These are phyloP conservation scores for Boletus edulis DNA, from an alignment of 768 basidiomycete genomes.

Conservation along the genomic window DNA sequence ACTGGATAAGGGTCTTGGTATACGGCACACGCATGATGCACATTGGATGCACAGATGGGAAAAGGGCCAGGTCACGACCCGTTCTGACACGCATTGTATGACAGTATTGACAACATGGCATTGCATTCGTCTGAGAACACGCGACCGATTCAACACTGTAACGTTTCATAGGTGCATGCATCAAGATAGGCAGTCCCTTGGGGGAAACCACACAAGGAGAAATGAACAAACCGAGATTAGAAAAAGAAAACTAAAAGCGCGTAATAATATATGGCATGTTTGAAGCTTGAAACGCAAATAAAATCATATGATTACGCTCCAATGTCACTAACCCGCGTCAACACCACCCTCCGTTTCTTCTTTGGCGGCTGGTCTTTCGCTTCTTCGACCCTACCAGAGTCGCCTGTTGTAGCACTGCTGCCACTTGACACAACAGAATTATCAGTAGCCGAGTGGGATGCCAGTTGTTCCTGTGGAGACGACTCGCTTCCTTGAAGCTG, in stretches of 20 bases:
- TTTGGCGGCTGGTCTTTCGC: constrained; percentile 60
- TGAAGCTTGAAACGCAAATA: constrained; percentile 4
- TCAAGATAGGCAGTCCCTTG: constrained; percentile 7
- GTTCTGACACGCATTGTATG: constrained; percentile 8
- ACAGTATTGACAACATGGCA: constrained; percentile 14
- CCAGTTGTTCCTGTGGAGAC: constrained; percentile 15
- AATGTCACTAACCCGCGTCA: constrained; percentile 67
- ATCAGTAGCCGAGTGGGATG: constrained; percentile 31
- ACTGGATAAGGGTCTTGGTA: constrained; percentile 43
- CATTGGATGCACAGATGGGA: constrained; percentile 2
- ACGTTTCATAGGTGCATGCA: not conserved
- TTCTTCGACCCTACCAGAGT: constrained; percentile 14
- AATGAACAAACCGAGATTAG: constrained; percentile 12
- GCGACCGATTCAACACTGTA: constrained; percentile 13
- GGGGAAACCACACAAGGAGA: not conserved
- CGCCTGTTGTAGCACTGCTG: constrained; percentile 11
- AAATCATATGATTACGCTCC: constrained; percentile 18
- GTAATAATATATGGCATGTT: constrained; percentile 14
- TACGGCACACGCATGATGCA: not conserved
- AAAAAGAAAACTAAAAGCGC: constrained; percentile 12
- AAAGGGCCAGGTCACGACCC: too few relatives aligned
- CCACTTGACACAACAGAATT: constrained; percentile 15
- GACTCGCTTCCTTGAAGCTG: constrained; percentile 29
- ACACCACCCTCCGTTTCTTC: constrained; percentile 81
- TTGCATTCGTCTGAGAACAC: constrained; percentile 23